Base-by-base conservation (phyloP, 2,329 filamentous ascomycete species). In the Nannizzia gypsea region DNA sequence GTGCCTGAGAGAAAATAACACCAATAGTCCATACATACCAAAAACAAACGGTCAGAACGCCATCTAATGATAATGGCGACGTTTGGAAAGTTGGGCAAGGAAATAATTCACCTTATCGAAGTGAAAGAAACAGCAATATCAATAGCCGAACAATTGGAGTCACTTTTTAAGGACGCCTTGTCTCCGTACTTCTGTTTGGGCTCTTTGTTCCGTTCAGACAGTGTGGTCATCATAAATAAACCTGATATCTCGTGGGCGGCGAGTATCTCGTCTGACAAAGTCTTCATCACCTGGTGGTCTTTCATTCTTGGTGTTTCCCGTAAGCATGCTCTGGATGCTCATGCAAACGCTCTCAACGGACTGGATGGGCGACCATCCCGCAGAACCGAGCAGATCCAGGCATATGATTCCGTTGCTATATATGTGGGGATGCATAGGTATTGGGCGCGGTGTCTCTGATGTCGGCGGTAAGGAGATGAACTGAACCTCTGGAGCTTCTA, bases 381-480 rank as follows among this genome's bases (percentile, higher is more conserved):
- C 86, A 8, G 82, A 79, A 58, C 90, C 90, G 6, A 99, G 84
- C 1, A 99, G 82, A 68, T 99, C 93, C 56, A 99, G 86, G 69
- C 93, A 99, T 71, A 99, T 99, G 73, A 97, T 96, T 67, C 93
- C 93, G 74, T 99, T 99, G 67, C 88, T 93, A 78, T 99, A 99
- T 73, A 99, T 89, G 76, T 99, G 93, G 2, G 93, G 93, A 69
- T 99, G 93, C 72, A 96, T 91, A 0, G 93, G 93, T 67, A 99
- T 91, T 1, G 79, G 76, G 46, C 81, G 80, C 44, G 73, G 72
- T 0, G 75, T 71, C 5, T 69, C 67, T 34, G 72, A 67, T 8
- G 69, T 63, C 24, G 60, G 57, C 36, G 83, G 72, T 58, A 82
- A 77, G 67, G 84, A 79, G 59, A 89, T 80, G 70, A 99, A 99